phyloP scores from a whole-genome alignment of 306 rosid genomes.

The Medicago arabica region DNA sequence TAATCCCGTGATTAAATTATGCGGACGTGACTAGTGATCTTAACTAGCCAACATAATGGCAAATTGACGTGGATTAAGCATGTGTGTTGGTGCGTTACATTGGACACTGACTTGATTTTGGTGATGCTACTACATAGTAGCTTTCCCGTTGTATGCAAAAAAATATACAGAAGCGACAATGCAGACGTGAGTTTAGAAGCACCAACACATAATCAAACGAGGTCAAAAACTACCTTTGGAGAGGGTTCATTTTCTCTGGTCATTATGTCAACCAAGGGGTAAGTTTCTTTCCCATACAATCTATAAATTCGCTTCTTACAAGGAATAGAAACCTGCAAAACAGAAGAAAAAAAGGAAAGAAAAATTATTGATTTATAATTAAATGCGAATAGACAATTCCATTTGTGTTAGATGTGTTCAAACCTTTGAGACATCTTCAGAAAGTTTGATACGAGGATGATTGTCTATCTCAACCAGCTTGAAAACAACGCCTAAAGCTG shows the following conservation, averaged over 20 bases:
- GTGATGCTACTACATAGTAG: no score
- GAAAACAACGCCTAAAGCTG: slow-evolving; percentile 97
- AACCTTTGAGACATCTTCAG: slow-evolving; percentile 99
- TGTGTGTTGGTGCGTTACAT: no score
- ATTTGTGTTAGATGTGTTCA: slow-evolving; percentile 37
- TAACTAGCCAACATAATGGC: slow-evolving; percentile 12
- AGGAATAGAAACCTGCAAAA: slow-evolving; percentile 89
- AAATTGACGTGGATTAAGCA: background rate
- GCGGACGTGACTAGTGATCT: background rate
- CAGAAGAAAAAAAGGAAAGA: slow-evolving; percentile 25
- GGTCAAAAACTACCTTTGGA: slow-evolving; percentile 74
- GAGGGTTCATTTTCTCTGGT: slow-evolving; percentile 91
- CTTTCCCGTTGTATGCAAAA: no score
- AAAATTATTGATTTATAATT: slow-evolving; percentile 6
- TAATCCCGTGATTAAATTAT: background rate
- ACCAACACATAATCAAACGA: no score
- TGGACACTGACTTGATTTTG: no score
- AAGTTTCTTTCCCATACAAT: slow-evolving; percentile 91
- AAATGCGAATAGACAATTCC: slow-evolving; percentile 13
- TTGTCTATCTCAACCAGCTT: slow-evolving; percentile 96
- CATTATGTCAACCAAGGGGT: slow-evolving; percentile 91
- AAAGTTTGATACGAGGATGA: slow-evolving; percentile 96
- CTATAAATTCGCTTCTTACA: slow-evolving; percentile 86
- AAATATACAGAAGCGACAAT: no score
- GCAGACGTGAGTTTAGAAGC: no score